Conservation (phyloP, 2,329 filamentous ascomycete genomes). For the Metarhizium humberi region DNA sequence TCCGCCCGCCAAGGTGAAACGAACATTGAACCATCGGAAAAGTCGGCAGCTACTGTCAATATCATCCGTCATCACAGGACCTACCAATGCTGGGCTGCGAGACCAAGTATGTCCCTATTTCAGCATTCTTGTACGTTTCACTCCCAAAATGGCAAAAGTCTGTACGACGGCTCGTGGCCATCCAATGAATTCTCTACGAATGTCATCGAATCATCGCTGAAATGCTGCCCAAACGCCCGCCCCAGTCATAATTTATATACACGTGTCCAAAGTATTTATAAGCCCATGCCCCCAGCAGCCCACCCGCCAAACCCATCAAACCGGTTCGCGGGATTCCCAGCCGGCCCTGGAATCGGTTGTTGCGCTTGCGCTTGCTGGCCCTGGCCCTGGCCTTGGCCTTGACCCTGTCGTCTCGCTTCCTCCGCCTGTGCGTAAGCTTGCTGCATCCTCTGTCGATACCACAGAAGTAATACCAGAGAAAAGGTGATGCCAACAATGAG, state of each 20-base stretch:
- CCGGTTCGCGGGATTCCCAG: constrained; percentile 7
- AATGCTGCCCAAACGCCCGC: constrained; percentile 13
- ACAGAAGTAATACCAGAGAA: constrained; percentile 67
- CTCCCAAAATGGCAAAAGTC: background rate
- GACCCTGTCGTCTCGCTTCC: constrained; percentile 21
- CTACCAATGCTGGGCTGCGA: too few relatives aligned
- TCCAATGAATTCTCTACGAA: background rate
- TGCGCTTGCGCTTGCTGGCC: constrained; percentile 1
- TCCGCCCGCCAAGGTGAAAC: background rate
- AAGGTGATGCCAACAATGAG: constrained; percentile 72
- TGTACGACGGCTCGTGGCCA: background rate
- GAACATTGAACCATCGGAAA: background rate
- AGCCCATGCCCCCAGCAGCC: constrained; percentile 26
- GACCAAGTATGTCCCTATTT: too few relatives aligned
- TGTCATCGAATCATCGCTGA: constrained; percentile 1
- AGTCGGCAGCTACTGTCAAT: background rate
- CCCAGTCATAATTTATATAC: constrained; percentile 5
- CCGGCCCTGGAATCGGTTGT: background rate
- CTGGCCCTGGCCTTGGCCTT: constrained; percentile 15
- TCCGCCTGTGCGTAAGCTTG: constrained; percentile 36
- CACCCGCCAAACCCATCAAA: constrained; percentile 23
- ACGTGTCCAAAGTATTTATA: constrained; percentile 13
- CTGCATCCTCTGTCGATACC: constrained; percentile 67
- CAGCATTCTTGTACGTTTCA: background rate
- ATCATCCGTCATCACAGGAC: too few relatives aligned